These are phyloP conservation scores for Diaporthe australafricana DNA, from an alignment of 2,329 filamentous ascomycete genomes.

Conservation along the genomic window DNA sequence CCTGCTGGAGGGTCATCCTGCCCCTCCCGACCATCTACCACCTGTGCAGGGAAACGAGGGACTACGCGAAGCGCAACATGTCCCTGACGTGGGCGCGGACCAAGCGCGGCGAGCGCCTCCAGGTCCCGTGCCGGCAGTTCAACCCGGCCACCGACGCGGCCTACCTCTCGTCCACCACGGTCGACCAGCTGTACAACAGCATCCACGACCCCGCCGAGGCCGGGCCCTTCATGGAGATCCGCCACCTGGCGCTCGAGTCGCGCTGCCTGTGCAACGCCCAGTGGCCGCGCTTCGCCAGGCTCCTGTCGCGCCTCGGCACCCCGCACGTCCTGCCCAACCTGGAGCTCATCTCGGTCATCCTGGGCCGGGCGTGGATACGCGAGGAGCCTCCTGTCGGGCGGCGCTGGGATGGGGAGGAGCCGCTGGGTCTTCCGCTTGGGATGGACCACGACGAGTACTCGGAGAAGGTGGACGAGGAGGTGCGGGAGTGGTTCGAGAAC, in stretches of 20 bases:
- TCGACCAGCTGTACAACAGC: slow-evolving; percentile 26
- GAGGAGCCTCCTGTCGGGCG: not conserved
- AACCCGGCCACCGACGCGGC: not conserved
- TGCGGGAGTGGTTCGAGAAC: slow-evolving; percentile 6
- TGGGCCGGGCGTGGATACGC: slow-evolving; percentile 2
- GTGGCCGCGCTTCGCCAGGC: slow-evolving; percentile 24
- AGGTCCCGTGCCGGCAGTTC: slow-evolving; percentile 10
- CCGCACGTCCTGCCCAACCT: slow-evolving; percentile 2
- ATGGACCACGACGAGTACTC: not conserved
- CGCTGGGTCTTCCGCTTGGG: not conserved
- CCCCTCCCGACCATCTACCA: not conserved
- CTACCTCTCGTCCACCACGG: slow-evolving; percentile 18
- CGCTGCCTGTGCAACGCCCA: slow-evolving; percentile 9
- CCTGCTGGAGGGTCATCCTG: slow-evolving; percentile 2
- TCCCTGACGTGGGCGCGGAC: slow-evolving; percentile 12
- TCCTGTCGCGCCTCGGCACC: slow-evolving; percentile 13
- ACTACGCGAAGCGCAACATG: not conserved
- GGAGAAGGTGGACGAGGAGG: not conserved
- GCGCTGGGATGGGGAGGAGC: not conserved
- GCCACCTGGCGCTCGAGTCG: slow-evolving; percentile 17
- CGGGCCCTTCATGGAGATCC: slow-evolving; percentile 1
- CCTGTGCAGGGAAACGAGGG: slow-evolving; percentile 5
- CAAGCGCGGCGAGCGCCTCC: not conserved
- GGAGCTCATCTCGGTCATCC: slow-evolving; percentile 21
- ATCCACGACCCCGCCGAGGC: slow-evolving; percentile 9